phyloP scores from a whole-genome alignment of 345 rosid species.

The Syzygium oleosum region DNA sequence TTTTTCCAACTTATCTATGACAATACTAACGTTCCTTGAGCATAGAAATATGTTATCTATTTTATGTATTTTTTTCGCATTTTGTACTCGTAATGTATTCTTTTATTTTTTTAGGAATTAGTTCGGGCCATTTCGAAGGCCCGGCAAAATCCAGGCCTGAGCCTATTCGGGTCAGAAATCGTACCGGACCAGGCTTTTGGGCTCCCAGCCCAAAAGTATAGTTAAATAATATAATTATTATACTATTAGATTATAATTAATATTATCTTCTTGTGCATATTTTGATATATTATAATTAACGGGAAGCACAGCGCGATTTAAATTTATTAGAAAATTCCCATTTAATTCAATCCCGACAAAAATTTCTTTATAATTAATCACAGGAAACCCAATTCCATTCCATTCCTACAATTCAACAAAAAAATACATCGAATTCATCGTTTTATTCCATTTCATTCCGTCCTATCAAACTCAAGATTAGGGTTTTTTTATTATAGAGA shows the following conservation, averaged over 20 bases:
- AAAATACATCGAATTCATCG: not conserved
- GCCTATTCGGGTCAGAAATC: not conserved
- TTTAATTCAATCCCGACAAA: not conserved
- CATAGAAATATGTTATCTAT: not conserved
- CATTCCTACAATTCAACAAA: not conserved
- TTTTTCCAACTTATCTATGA: not conserved
- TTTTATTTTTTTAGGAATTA: not conserved
- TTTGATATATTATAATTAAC: not conserved
- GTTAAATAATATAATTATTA: not conserved
- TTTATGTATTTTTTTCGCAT: not conserved
- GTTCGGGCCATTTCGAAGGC: not conserved
- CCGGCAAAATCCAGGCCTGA: not conserved
- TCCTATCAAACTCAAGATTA: not conserved
- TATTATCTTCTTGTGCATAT: not conserved
- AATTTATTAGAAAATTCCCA: not conserved
- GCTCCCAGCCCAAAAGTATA: not conserved
- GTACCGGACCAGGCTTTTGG: not conserved
- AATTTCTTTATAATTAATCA: not conserved
- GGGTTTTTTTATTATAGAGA: not conserved
- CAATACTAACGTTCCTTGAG: not conserved
- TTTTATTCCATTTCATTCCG: not conserved
- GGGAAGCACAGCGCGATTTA: not conserved
- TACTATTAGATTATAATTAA: not conserved
- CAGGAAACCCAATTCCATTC: not conserved
- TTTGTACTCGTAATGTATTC: not conserved